Evolutionary conservation across 2,329 filamentous ascomycete species (phyloP), one percentile per base, ranked within the genome.

Genomic region (Pseudogymnoascus sp.): DNA sequence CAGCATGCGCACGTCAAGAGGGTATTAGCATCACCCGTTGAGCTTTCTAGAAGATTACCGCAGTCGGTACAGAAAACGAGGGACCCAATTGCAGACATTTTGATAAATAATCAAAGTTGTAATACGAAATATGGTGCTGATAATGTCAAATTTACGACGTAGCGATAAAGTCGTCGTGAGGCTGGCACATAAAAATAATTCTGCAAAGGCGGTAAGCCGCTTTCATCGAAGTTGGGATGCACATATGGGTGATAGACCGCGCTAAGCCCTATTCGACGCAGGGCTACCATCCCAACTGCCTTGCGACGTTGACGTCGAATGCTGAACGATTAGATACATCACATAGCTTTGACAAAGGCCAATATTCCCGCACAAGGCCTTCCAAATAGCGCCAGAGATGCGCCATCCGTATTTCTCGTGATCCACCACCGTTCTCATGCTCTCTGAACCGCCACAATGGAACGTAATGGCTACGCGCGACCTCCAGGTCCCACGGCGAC

Each of bases 11-110:
- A 99, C 65, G 81, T 79, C 61, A 97, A 76, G 61, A 88, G 81
- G 60, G 88, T 87, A 70, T 90, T 88, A 66, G 83, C 80, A 61
- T 85, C 86, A 62, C 89, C 90, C 64, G 86, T 87, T 52, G 89
- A 90, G 58, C 86, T 82, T 59, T 94, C 90, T 38, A 97, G 78
- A 3, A 96, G 80, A 72, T 95, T 95, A 63, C 92, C 92, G 73
- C 92, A 97, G 71, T 92, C 89, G 59, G 82, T 89, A 77, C 92
- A 97, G 74, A 97, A 97, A 34, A 96, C 86, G 38, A 97, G 79
- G 58, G 91, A 92, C 60, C 91, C 92, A 66, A 96, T 91, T 15
- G 89, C 85, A 65, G 92, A 85, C 92, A 96, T 96, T 63, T 67
- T 76, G 61, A 61, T 65, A 64, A 45, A 59, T 28, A 38, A 52